These are phyloP conservation scores for Limnanthes douglasii DNA, from an alignment of 345 rosid species.

Conservation along the genomic window DNA sequence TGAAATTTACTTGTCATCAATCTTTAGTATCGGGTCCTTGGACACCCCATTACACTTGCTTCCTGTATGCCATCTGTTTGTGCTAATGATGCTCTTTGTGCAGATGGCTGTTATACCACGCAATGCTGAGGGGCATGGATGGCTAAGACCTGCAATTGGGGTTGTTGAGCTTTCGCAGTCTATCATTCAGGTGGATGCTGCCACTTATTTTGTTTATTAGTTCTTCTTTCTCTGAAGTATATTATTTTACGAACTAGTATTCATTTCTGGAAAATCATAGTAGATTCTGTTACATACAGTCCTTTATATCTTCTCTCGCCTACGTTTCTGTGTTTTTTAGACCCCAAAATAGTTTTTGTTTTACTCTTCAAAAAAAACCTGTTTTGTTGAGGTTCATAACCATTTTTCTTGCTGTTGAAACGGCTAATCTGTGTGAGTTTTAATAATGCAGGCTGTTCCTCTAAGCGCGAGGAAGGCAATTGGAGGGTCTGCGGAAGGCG, in stretches of 20 bases:
- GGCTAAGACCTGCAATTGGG: conserved; percentile 97
- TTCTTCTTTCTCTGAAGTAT: no score
- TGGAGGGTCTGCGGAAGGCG: conserved; percentile 82
- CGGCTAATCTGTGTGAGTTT: conserved; percentile 4
- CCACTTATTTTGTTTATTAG: conserved; percentile 3
- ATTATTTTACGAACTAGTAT: no score
- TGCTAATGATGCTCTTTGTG: neutral
- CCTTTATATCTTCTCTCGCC: no score
- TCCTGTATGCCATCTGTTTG: no score
- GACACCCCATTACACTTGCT: no score
- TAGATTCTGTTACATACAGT: no score
- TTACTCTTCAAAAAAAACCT: conserved; percentile 1
- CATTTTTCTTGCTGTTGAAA: conserved; percentile 7
- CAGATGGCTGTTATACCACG: conserved; percentile 97
- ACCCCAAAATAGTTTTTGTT: neutral
- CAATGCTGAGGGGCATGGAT: conserved; percentile 85
- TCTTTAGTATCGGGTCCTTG: no score
- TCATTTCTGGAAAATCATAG: no score
- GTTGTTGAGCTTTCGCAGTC: conserved; percentile 96
- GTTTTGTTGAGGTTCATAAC: conserved; percentile 3
- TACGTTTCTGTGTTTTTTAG: conserved; percentile 1
- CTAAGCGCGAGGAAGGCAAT: conserved; percentile 83
- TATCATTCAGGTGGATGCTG: conserved; percentile 58
- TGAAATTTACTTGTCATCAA: no score
- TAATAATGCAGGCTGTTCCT: conserved; percentile 72